phyloP scores from a whole-genome alignment of 148 eudicot species.

The Mesembryanthemum crystallinum region DNA sequence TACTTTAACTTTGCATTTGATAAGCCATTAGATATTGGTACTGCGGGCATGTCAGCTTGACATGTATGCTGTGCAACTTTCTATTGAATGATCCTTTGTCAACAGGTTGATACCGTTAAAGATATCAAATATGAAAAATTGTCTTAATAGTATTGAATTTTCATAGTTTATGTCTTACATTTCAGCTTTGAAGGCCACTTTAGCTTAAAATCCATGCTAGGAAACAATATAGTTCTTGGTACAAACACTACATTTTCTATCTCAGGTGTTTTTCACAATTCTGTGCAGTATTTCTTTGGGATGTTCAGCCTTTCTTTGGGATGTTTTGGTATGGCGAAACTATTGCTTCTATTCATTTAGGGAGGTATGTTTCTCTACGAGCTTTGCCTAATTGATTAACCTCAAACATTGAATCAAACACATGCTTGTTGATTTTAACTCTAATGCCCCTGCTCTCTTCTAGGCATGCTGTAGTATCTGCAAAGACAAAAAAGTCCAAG shows the following conservation, averaged over 20 bases:
- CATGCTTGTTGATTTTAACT: constrained; percentile 3
- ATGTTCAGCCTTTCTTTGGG: constrained; percentile 69
- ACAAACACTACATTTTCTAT: background rate
- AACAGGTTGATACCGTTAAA: too few relatives aligned
- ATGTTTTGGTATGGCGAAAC: constrained; percentile 87
- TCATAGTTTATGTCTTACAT: background rate
- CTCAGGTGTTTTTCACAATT: constrained; percentile 7
- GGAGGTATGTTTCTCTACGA: constrained; percentile 42
- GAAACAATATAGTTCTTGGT: background rate
- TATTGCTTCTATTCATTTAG: constrained; percentile 77
- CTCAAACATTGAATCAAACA: background rate
- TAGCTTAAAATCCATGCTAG: background rate
- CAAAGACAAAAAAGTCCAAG: constrained; percentile 56
- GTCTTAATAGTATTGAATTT: background rate
- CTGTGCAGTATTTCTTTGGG: constrained; percentile 29
- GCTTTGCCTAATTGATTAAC: background rate
- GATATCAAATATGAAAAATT: background rate
- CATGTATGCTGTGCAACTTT: too few relatives aligned
- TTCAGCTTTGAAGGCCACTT: background rate
- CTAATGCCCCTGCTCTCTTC: background rate
- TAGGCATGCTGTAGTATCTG: constrained; percentile 60
- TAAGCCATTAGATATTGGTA: too few relatives aligned
- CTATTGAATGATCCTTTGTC: too few relatives aligned
- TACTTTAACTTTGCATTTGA: background rate
- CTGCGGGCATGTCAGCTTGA: too few relatives aligned